phyloP scores from a whole-genome alignment of 176 grass and related monocot species.

The Carex parvula region DNA sequence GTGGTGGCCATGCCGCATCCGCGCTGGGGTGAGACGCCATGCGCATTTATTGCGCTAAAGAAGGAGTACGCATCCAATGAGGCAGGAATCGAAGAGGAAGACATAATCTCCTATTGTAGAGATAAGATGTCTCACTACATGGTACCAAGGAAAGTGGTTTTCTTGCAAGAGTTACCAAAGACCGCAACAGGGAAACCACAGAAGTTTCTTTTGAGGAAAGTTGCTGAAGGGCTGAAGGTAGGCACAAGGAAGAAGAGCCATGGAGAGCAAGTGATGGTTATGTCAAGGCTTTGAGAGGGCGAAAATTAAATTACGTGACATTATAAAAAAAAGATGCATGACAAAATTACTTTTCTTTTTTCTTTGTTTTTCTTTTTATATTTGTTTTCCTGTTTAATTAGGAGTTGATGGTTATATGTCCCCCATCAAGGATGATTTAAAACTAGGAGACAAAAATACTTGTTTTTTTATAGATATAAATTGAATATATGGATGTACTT shows the following conservation, averaged over 20 bases:
- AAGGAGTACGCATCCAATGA: slow-evolving; percentile 28
- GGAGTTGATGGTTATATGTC: neutral
- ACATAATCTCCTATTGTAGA: slow-evolving; percentile 48
- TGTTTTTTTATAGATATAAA: neutral
- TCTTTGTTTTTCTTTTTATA: neutral
- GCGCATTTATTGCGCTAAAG: slow-evolving; percentile 37
- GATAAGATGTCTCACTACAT: slow-evolving; percentile 44
- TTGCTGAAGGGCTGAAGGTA: slow-evolving; percentile 17
- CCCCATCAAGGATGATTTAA: neutral
- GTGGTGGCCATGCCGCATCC: slow-evolving; percentile 50
- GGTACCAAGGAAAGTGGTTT: slow-evolving; percentile 63
- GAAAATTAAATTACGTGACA: neutral
- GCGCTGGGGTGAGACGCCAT: slow-evolving; percentile 46
- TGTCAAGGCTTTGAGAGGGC: slow-evolving; percentile 29
- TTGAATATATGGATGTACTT: neutral
- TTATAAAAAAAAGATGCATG: neutral
- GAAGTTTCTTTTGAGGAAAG: slow-evolving; percentile 41
- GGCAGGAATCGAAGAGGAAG: slow-evolving; percentile 34
- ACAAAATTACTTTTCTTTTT: neutral
- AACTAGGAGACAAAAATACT: neutral
- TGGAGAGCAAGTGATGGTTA: slow-evolving; percentile 16
- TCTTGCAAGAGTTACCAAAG: slow-evolving; percentile 55
- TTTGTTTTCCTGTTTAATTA: neutral
- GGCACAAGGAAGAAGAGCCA: neutral
- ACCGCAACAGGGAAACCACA: slow-evolving; percentile 54